Evolutionary conservation across 257 asterid species (phyloP), one percentile per base, ranked within the genome.

Genomic region (Solanum raphanifolium): DNA sequence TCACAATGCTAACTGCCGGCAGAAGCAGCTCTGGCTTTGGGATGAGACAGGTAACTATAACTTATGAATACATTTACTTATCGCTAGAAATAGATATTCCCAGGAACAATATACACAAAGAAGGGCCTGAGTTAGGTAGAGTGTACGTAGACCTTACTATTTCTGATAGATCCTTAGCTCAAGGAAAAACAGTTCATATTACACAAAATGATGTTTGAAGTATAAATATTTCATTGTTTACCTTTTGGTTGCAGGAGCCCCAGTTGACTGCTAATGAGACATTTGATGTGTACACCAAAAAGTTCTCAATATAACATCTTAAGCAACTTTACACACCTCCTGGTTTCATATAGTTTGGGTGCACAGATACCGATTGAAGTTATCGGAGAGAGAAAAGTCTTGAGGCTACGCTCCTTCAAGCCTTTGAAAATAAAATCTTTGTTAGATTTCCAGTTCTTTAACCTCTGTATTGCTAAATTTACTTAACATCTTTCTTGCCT

Each of bases 1-100:
- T 94, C 36, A 88, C 96, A 21, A 95, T 95, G 98, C 98, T 96
- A 83, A 88, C 93, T 90, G 91, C 96, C 3, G 98, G 98, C 7
- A 98, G 98, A 65, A 94, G 96, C 87, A 94, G 95, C 87, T 89
- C 83, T 71, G 71, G 93, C 78, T 5, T 48, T 29, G 43, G 69
- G 31, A 52, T 88, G 46, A 90, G 87, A 91, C 99, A 97, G 98
- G 99, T 95, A 91, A 18, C 5, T 29, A 32, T 31, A 48, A 10
- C 66, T 48, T 18, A 48, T 29, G 27, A 82, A 29, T 20, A 31
- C 41, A 81, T 81, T 46, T 81, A 18, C 21, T 46, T 46, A 46
- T 46, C 18, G 55, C 55, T 13, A 9, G 9, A 60, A 27, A 48
- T 48, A 46, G 55, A 13, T 46, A 46, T 46, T 46, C 18, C 55